phyloP scores from a whole-genome alignment of 495 filamentous ascomycete genomes.

The Tuber umbilicatum region DNA sequence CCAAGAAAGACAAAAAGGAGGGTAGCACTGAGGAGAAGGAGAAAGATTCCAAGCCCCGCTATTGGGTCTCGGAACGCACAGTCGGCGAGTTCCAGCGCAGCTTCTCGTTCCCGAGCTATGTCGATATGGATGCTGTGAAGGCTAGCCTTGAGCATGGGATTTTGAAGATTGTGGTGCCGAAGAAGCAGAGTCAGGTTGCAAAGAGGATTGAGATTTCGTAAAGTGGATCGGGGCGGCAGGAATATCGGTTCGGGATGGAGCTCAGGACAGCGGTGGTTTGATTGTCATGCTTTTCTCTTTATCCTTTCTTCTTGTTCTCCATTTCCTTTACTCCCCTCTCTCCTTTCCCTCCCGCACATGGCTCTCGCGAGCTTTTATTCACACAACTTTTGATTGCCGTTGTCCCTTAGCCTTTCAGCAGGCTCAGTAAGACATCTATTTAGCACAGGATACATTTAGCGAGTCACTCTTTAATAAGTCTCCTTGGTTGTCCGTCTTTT shows the following conservation, averaged over 20 bases:
- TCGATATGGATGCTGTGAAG: conserved; percentile 72
- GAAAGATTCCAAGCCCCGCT: conserved; percentile 47
- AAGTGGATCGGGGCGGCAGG: conserved; percentile 2
- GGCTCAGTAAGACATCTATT: neutral
- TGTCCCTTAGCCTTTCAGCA: neutral
- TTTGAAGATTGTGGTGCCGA: conserved; percentile 67
- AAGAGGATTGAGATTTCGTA: conserved; percentile 58
- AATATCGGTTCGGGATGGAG: neutral
- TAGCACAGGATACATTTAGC: neutral
- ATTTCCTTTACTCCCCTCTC: neutral
- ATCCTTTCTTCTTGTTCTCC: neutral
- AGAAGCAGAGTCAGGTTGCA: conserved; percentile 53
- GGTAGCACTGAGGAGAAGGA: conserved; percentile 40
- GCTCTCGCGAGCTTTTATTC: neutral
- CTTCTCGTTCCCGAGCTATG: conserved; percentile 68
- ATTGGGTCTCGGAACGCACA: conserved; percentile 74
- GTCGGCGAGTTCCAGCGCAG: conserved; percentile 73
- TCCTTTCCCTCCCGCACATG: neutral
- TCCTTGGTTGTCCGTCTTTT: neutral
- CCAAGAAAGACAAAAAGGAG: conserved; percentile 39
- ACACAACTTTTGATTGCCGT: neutral
- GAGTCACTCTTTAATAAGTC: neutral
- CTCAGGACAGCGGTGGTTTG: neutral
- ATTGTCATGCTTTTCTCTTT: neutral
- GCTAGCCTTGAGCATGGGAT: conserved; percentile 74